Evolutionary conservation across 1,139 yeast species (phyloP).

Genomic region (Debaryomyces singareniensis): DNA sequence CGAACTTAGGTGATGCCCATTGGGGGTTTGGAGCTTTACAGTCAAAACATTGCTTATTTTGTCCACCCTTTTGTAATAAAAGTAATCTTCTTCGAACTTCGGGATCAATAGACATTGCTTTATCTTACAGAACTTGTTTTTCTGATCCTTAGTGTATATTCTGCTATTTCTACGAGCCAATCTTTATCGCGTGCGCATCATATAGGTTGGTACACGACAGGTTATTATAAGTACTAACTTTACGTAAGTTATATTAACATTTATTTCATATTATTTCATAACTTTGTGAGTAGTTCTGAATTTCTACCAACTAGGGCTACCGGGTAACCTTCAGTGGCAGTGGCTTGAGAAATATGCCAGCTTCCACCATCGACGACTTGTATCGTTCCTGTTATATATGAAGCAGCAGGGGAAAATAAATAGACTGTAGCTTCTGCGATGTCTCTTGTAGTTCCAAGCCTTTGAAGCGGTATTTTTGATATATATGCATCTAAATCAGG

Average conservation of each 20-base stretch:
- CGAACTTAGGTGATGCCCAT: conserved; percentile 98
- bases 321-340: conserved; percentile 26
- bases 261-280: too few species aligned
- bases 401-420: conserved; percentile 72
- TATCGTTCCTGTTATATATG: conserved; percentile 68
- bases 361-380: conserved; percentile 82
- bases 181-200: not conserved
- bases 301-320: conserved; percentile 17
- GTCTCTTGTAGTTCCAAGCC: conserved; percentile 66
- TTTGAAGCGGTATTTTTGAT: conserved; percentile 58
- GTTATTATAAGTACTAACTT: too few species aligned
- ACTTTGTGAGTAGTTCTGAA: conserved; percentile 9
- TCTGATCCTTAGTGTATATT: conserved; percentile 1
- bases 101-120: conserved; percentile 71
- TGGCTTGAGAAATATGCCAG: conserved; percentile 62
- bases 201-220: too few species aligned
- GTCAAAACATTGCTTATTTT: conserved; percentile 87
- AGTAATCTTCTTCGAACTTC: conserved; percentile 80
- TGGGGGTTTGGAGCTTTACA: conserved; percentile 96
- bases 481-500: conserved; percentile 22
- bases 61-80: conserved; percentile 72
- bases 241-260: too few species aligned
- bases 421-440: conserved; percentile 83
- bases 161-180: not conserved
- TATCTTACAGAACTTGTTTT: not conserved